Percentiles rank a stretch among this genome's conserved stretches.
Evolutionary conservation across 345 rosid species (phyloP).

Genomic region (Boechera retrofracta): DNA sequence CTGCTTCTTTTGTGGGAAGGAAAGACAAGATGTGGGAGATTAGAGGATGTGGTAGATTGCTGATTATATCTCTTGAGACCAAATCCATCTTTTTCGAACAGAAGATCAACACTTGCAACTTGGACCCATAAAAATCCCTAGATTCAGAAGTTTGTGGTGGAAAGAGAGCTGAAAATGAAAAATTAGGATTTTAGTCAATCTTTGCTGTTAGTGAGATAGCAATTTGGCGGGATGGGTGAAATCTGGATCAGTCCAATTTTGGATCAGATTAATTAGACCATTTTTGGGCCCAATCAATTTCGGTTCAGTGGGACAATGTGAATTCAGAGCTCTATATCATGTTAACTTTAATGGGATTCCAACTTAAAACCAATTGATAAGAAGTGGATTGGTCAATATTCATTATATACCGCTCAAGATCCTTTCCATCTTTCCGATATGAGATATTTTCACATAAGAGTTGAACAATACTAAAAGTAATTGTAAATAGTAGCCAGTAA

Average conservation of each 20-base stretch:
- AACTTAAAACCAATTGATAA: too few relatives aligned
- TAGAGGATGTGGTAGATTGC: conserved; percentile 25
- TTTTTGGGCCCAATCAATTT: too few relatives aligned
- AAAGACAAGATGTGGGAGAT: conserved; percentile 27
- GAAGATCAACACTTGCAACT: conserved; percentile 7
- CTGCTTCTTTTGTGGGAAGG: conserved; percentile 32
- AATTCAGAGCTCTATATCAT: too few relatives aligned
- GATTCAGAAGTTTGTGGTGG: not conserved
- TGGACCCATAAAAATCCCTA: not conserved
- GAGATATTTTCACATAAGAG: too few relatives aligned
- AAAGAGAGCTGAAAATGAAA: conserved; percentile 15
- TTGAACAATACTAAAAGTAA: not conserved
- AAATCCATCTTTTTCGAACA: conserved; percentile 5
- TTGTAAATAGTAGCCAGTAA: not conserved
- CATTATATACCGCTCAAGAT: too few relatives aligned
- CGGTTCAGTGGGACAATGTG: too few relatives aligned
- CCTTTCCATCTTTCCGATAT: too few relatives aligned
- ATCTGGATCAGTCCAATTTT: not conserved
- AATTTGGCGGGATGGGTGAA: conserved; percentile 21
- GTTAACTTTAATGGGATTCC: too few relatives aligned
- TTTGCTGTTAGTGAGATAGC: conserved; percentile 3
- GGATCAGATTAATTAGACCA: too few relatives aligned
- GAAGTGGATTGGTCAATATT: too few relatives aligned
- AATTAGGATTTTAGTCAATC: conserved; percentile 22
- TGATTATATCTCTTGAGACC: conserved; percentile 16